Percentiles rank a stretch among this genome's conserved stretches.
These are phyloP conservation scores for Blepharisma stoltei DNA, from an alignment of 73 alveolate genomes.

Conservation along the genomic window DNA sequence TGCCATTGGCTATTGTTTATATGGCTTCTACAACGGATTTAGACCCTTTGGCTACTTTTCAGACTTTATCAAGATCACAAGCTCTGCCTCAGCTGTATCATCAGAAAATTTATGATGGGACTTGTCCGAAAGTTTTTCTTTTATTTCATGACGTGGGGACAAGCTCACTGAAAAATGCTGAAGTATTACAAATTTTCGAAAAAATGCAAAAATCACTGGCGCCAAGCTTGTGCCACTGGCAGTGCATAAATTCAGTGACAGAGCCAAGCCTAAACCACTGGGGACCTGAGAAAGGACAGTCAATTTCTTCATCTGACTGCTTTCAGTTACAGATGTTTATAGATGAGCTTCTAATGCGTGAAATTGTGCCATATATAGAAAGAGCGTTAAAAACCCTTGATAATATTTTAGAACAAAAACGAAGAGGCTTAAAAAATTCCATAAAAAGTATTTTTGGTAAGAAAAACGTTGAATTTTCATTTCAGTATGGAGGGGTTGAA, in stretches of 20 bases:
- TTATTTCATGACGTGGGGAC: not conserved
- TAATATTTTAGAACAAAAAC: not conserved
- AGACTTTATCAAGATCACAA: conserved; percentile 15
- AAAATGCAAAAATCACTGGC: not conserved
- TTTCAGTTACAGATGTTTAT: not conserved
- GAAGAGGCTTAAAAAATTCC: conserved; percentile 17
- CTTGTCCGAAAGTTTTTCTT: not conserved
- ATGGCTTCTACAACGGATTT: conserved; percentile 16
- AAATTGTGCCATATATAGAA: conserved; percentile 23
- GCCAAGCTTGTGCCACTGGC: not conserved
- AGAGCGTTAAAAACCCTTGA: conserved; percentile 11
- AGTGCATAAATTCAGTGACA: not conserved
- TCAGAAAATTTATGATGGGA: not conserved
- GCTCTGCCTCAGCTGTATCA: conserved; percentile 13
- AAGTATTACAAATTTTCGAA: not conserved
- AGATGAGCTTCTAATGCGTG: not conserved
- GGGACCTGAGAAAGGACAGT: not conserved
- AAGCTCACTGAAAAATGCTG: not conserved
- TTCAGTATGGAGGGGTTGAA: not conserved
- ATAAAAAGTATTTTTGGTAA: not conserved
- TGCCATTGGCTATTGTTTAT: conserved; percentile 10
- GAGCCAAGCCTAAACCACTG: not conserved
- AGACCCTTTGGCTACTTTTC: conserved; percentile 16
- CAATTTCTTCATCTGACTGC: not conserved
- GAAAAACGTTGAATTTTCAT: not conserved